Base-by-base conservation (phyloP, 257 asterid species). In the Ajuga chamaepitys region DNA sequence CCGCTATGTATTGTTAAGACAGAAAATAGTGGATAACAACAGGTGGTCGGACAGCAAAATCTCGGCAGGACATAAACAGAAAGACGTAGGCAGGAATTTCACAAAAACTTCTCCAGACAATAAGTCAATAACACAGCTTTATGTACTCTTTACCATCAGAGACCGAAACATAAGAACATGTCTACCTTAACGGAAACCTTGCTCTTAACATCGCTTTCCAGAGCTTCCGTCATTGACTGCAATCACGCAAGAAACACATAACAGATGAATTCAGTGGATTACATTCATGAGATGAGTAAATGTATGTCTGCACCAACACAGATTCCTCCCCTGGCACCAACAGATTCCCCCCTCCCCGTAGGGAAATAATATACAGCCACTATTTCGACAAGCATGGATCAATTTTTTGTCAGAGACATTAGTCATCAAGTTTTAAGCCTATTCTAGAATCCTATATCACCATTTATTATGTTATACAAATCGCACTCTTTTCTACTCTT, bases 161-260 rank as follows among this genome's bases (percentile, higher is more conserved):
- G 14, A 53, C 8, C 14, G 26, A 45, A 4, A 35, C 4, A 11
- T 1, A 26, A 25, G 41, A 41, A 46, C 10, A 34, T 0, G 10
- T 11, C 16, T 77, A 89, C 97, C 95, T 87, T 89, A 57, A 89
- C 73, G 9, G 89, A 64, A 51, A 89, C 88, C 83, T 87, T 89
- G 78, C 80, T 82, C 74, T 87, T 89, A 79, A 87, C 97, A 69
- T 85, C 88, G 71, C 65, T 72, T 67, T 85, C 97, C 67, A 89
- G 70, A 67, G 97, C 95, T 18, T 89, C 95, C 44, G 91, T 85
- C 91, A 85, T 85, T 9, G 97, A 87, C 97, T 88, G 89, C 78
- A 54, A 78, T 17, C 17, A 32, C 28, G 58, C 60, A 55, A 67
- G 47, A 13, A 66, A 66, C 44, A 63, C 9, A 40, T 17, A 37